Evolutionary conservation across 345 rosid species (phyloP).

Genomic region (Boechera stricta): DNA sequence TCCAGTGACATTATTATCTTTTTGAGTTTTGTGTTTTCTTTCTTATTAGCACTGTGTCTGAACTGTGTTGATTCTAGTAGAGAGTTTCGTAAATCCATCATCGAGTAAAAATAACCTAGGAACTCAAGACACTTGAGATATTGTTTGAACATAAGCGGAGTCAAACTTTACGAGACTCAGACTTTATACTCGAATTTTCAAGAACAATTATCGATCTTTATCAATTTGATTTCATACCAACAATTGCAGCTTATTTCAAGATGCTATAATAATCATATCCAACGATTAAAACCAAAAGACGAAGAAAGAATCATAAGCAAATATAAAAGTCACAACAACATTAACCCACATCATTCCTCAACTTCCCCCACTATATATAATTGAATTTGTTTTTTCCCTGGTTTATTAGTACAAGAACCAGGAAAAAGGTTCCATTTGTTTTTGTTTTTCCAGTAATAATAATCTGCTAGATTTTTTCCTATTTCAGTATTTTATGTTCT

Average conservation of each 20-base stretch:
- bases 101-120: neutral
- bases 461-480: conserved; percentile 42
- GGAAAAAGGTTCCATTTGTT: neutral
- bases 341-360: conserved; percentile 32
- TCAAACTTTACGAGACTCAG: too few relatives aligned
- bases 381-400: conserved; percentile 31
- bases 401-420: conserved; percentile 43
- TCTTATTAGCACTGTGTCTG: conserved; percentile 15
- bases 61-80: conserved; percentile 2
- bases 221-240: conserved; percentile 22
- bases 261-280: neutral
- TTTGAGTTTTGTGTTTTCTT: neutral
- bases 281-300: conserved; percentile 11
- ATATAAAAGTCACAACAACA: conserved; percentile 39
- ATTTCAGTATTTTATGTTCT: conserved; percentile 34
- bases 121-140: neutral
- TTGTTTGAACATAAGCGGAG: neutral
- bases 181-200: neutral
- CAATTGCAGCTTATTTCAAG: conserved; percentile 37
- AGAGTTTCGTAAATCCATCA: neutral
- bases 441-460: conserved; percentile 10
- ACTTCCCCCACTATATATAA: conserved; percentile 34
- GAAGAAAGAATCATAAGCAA: conserved; percentile 40
- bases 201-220: neutral
- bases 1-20: conserved; percentile 52